A percentile compares a stretch with the other conserved stretches of the same genome.
These are phyloP conservation scores for Vaccinium darrowii DNA, from an alignment of 148 eudicot species.

Conservation along the genomic window DNA sequence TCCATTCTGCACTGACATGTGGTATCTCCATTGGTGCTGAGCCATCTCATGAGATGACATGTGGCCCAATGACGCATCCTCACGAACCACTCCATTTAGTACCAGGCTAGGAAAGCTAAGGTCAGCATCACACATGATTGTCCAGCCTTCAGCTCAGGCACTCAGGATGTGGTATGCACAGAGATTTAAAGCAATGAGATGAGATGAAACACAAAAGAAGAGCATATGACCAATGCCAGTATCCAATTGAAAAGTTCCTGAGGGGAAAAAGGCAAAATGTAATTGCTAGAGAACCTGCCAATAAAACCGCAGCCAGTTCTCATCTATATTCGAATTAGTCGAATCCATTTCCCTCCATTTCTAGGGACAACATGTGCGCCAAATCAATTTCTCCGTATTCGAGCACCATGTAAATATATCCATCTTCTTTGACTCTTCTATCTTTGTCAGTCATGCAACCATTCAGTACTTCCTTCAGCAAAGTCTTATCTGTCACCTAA, in stretches of 20 bases:
- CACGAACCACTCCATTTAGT: background rate
- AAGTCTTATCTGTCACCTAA: slow-evolving; percentile 1
- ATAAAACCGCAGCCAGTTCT: slow-evolving; percentile 95
- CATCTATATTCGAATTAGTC: slow-evolving; percentile 60
- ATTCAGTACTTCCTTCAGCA: slow-evolving; percentile 32
- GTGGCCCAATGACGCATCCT: background rate
- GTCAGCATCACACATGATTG: background rate
- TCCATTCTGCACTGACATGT: background rate
- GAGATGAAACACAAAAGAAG: background rate
- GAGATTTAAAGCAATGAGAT: background rate
- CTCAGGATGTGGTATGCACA: background rate
- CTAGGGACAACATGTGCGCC: slow-evolving; percentile 94
- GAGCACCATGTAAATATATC: slow-evolving; percentile 89
- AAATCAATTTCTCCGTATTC: slow-evolving; percentile 97
- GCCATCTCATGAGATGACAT: slow-evolving; percentile 1
- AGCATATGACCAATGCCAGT: background rate
- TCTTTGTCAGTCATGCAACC: slow-evolving; percentile 74
- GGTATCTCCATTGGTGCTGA: background rate
- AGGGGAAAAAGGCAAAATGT: background rate
- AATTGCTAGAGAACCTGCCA: slow-evolving; percentile 68
- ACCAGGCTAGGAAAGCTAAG: background rate
- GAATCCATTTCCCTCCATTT: slow-evolving; percentile 84
- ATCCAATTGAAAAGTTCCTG: background rate
- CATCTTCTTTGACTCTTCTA: slow-evolving; percentile 78
- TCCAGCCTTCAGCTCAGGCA: background rate